Conservation (phyloP, 2,329 filamentous ascomycete genomes). For the Colletotrichum sp. region DNA sequence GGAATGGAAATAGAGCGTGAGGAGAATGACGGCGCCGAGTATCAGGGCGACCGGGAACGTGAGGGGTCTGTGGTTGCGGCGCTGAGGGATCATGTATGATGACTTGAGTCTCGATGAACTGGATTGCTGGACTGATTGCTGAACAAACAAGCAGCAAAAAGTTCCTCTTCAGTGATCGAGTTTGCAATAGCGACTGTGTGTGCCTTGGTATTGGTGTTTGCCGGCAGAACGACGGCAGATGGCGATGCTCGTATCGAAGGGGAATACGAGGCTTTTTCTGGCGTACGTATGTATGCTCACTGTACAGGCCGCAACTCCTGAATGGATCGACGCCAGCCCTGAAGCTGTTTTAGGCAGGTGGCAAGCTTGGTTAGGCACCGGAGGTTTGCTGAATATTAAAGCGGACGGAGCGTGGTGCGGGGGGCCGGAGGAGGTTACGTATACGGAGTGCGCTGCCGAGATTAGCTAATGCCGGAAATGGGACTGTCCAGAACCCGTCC, state of each 20-base stretch:
- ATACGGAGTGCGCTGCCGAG: neutral
- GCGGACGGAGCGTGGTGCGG: neutral
- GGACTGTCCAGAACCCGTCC: neutral
- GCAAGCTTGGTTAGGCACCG: neutral
- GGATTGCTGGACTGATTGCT: neutral
- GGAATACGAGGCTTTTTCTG: neutral
- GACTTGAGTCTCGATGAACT: neutral
- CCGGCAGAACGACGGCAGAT: neutral
- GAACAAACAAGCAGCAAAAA: neutral
- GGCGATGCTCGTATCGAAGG: neutral
- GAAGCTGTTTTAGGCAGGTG: neutral
- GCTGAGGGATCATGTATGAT: neutral
- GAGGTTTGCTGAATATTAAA: neutral
- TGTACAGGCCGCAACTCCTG: neutral
- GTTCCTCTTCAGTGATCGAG: neutral
- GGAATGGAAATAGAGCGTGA: neutral
- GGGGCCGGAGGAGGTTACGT: neutral
- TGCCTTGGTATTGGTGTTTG: neutral
- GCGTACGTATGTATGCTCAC: neutral
- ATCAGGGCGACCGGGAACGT: neutral
- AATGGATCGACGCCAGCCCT: neutral
- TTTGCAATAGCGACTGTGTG: neutral
- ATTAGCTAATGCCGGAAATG: neutral
- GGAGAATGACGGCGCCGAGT: neutral
- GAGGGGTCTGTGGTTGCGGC: neutral